Evolutionary conservation across 2,329 filamentous ascomycete genomes (phyloP).

Genomic region (Fusarium sp.): DNA sequence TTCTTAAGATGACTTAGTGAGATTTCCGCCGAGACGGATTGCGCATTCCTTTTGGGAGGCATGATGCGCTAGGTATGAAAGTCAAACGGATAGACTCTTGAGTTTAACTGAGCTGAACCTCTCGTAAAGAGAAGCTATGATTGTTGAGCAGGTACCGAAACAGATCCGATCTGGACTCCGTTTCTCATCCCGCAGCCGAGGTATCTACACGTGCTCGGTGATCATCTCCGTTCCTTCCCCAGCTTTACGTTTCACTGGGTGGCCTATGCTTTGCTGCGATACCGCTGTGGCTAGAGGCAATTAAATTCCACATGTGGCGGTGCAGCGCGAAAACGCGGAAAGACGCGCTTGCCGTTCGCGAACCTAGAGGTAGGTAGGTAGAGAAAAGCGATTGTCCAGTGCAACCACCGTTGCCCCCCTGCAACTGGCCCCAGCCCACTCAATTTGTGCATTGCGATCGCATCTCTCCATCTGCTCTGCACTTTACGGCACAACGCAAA

Average conservation of each 20-base stretch:
- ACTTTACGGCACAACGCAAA: constrained; percentile 17
- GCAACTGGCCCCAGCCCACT: constrained; percentile 49
- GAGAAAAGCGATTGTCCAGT: constrained; percentile 19
- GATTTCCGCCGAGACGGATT: constrained; percentile 82
- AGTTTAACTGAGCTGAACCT: not conserved
- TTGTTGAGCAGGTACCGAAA: constrained; percentile 38
- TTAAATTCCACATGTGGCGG: constrained; percentile 47
- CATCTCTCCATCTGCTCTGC: constrained; percentile 31
- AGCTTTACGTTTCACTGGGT: constrained; percentile 14
- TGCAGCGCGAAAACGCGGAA: constrained; percentile 52
- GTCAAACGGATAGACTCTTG: constrained; percentile 14
- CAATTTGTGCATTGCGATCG: constrained; percentile 51
- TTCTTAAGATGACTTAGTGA: constrained; percentile 90
- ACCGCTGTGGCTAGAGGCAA: constrained; percentile 45
- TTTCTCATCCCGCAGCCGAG: constrained; percentile 50
- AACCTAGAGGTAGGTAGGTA: no score
- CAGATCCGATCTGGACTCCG: constrained; percentile 37
- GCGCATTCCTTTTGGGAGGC: constrained; percentile 67
- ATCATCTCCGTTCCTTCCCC: constrained; percentile 45
- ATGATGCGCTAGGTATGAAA: constrained; percentile 50
- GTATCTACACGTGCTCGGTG: constrained; percentile 54
- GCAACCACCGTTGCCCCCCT: constrained; percentile 48
- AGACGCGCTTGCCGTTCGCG: constrained; percentile 49
- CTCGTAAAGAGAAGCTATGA: constrained; percentile 15
- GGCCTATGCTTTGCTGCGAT: constrained; percentile 15